Conservation (phyloP, 129 eudicot genomes). For the Heracleum sosnowskyi region DNA sequence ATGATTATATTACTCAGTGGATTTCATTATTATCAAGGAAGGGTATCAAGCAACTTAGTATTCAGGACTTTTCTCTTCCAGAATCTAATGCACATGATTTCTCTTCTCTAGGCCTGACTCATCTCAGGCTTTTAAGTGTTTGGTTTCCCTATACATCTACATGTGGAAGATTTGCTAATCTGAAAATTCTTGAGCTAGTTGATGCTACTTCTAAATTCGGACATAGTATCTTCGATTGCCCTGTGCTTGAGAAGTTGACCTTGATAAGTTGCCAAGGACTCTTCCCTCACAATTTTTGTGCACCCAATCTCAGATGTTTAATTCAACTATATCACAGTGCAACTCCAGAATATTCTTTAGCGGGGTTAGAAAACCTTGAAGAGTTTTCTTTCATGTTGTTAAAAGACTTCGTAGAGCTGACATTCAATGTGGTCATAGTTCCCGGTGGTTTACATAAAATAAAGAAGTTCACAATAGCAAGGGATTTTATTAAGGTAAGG, state of each 20-base stretch:
- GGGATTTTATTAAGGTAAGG: not conserved
- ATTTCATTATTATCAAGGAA: not conserved
- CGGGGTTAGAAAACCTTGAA: not conserved
- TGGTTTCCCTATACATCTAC: not conserved
- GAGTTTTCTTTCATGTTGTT: not conserved
- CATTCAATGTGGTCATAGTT: not conserved
- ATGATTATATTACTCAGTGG: not conserved
- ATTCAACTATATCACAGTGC: not conserved
- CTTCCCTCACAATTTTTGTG: not conserved
- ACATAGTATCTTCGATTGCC: not conserved
- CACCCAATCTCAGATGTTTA: not conserved
- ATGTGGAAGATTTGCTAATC: not conserved
- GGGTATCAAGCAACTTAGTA: not conserved
- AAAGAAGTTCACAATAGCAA: not conserved
- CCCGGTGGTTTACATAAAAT: not conserved
- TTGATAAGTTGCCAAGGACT: not conserved
- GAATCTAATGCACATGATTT: not conserved
- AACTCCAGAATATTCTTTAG: not conserved
- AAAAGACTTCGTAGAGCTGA: too few relatives aligned
- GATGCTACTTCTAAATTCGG: not conserved
- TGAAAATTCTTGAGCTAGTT: not conserved
- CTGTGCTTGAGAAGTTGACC: not conserved
- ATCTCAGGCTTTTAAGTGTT: not conserved
- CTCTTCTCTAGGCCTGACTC: not conserved
- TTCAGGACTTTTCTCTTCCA: not conserved